phyloP scores from a whole-genome alignment of 805 yeast genomes.

The Candida schatavii region DNA sequence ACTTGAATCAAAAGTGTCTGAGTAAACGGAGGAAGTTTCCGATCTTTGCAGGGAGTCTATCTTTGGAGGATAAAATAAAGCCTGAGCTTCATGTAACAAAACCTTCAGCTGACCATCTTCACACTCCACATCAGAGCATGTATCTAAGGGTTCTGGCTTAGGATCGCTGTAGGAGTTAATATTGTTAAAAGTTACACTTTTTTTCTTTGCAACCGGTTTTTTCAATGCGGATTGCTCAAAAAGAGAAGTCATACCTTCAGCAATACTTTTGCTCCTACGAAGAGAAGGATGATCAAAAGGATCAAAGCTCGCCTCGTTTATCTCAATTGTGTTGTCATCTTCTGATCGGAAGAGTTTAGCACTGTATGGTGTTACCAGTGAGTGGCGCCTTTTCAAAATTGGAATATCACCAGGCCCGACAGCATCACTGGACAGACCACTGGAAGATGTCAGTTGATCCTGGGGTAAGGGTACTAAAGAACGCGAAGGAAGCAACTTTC shows the following conservation, averaged over 20 bases:
- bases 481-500: not conserved
- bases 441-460: not conserved
- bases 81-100: no score
- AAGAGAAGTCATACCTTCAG: constrained; percentile 8
- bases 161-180: not conserved
- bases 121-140: not conserved
- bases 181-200: no score
- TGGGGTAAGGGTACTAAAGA: not conserved
- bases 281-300: constrained; percentile 17
- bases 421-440: constrained; percentile 3
- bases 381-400: constrained; percentile 11
- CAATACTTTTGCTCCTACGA: constrained; percentile 14
- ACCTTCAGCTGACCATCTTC: not conserved
- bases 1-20: no score
- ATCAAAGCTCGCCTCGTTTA: constrained; percentile 18
- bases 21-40: constrained; percentile 5
- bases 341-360: constrained; percentile 7
- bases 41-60: no score
- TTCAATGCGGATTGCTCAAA: constrained; percentile 2
- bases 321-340: constrained; percentile 4
- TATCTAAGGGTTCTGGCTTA: not conserved
- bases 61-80: no score
- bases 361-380: constrained; percentile 9
- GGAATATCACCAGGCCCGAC: constrained; percentile 7
- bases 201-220: no score